Evolutionary conservation across 768 basidiomycete genomes (phyloP).

Genomic region (Podaxis pistillaris): DNA sequence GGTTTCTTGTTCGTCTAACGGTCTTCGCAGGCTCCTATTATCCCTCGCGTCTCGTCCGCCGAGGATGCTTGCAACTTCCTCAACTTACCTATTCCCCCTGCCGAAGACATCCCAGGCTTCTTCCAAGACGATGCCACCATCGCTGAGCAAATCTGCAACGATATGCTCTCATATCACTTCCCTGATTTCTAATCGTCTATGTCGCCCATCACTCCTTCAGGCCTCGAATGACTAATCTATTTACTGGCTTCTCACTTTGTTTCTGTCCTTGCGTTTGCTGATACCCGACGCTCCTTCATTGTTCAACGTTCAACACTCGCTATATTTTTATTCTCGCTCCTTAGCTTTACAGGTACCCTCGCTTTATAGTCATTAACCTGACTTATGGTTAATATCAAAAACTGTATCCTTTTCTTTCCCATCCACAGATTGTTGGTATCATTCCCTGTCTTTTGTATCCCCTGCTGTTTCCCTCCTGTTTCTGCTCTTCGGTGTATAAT

Average conservation of each 20-base stretch:
- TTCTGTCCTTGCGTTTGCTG: slow-evolving; percentile 3
- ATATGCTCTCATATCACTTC: slow-evolving; percentile 70
- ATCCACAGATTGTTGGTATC: not conserved
- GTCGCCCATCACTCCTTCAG: not conserved
- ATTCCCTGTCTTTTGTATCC: not conserved
- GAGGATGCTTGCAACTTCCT: slow-evolving; percentile 89
- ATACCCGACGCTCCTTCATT: slow-evolving; percentile 13
- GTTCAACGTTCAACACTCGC: not conserved
- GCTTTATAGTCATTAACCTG: slow-evolving; percentile 9
- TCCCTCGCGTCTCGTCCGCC: slow-evolving; percentile 74
- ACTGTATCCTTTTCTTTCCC: slow-evolving; percentile 5
- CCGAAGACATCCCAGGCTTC: slow-evolving; percentile 81
- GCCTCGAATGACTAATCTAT: not conserved
- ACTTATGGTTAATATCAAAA: slow-evolving; percentile 13
- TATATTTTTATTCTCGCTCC: slow-evolving; percentile 9
- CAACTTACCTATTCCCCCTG: slow-evolving; percentile 69
- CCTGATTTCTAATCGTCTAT: slow-evolving; percentile 58
- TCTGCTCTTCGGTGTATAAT: slow-evolving; percentile 13
- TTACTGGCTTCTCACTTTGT: not conserved
- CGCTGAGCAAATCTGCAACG: slow-evolving; percentile 61
- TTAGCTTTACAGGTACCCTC: slow-evolving; percentile 6
- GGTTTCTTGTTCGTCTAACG: slow-evolving; percentile 11
- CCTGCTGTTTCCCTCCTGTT: slow-evolving; percentile 8
- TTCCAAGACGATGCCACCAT: slow-evolving; percentile 59
- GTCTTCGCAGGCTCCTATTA: slow-evolving; percentile 70